These are phyloP conservation scores for Talaromyces stipitatus DNA, from an alignment of 495 filamentous ascomycete genomes.

Conservation along the genomic window DNA sequence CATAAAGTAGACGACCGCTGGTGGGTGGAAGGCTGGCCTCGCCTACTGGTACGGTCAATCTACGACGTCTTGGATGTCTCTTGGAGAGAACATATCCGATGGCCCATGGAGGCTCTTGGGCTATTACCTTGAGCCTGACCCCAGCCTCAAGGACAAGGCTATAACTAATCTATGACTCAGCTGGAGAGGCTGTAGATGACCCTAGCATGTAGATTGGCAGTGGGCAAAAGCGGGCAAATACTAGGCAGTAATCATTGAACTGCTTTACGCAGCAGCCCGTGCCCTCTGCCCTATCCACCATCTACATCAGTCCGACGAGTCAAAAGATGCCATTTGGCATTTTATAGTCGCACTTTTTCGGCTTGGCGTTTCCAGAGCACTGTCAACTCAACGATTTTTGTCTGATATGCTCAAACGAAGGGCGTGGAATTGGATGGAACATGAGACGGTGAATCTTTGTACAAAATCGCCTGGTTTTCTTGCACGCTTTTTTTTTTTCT, in stretches of 20 bases:
- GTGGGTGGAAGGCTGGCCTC: conserved; percentile 29
- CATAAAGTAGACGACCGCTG: conserved; percentile 30
- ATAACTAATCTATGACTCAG: neutral
- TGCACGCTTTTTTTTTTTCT: too few relatives aligned
- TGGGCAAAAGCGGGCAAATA: neutral
- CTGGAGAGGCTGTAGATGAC: neutral
- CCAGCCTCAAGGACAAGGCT: neutral
- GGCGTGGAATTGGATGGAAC: neutral
- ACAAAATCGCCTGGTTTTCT: too few relatives aligned
- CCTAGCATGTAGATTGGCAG: neutral
- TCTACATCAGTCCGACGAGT: neutral
- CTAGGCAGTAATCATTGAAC: neutral
- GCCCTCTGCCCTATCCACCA: neutral
- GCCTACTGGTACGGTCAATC: conserved; percentile 11
- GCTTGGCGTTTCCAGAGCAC: neutral
- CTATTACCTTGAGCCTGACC: neutral
- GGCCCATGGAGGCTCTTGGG: conserved; percentile 3
- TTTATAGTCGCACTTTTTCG: neutral
- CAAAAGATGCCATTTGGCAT: neutral
- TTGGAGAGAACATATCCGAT: conserved; percentile 3
- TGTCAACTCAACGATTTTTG: neutral
- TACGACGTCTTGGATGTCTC: neutral
- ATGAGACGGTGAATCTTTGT: neutral
- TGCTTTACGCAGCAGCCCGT: neutral
- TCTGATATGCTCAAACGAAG: neutral